A percentile compares a stretch with the other conserved stretches of the same genome.
These are phyloP conservation scores for Colletotrichum plurivorum DNA, from an alignment of 2,329 filamentous ascomycete species.

Conservation along the genomic window DNA sequence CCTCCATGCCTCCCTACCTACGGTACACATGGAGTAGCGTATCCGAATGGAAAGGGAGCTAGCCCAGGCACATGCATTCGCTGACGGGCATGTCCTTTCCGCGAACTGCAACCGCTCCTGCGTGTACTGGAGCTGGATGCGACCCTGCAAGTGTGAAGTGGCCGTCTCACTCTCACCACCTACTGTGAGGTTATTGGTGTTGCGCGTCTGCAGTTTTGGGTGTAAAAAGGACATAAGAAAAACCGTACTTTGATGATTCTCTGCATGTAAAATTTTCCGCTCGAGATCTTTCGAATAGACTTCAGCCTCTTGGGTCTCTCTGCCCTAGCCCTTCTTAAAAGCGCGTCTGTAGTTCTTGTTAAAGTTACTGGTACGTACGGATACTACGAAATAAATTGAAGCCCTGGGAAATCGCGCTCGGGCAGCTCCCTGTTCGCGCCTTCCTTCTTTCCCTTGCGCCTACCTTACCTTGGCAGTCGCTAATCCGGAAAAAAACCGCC, in stretches of 20 bases:
- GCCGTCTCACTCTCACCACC: neutral
- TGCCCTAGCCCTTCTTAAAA: no score
- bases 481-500: constrained; percentile 25
- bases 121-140: neutral
- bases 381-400: no score
- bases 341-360: no score
- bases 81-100: constrained; percentile 24
- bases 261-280: no score
- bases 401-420: constrained; percentile 22
- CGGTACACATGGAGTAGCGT: no score
- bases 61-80: constrained; percentile 39
- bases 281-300: no score
- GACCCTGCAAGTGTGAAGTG: constrained; percentile 11
- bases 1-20: no score
- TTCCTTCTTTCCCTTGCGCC: constrained; percentile 9
- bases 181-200: neutral
- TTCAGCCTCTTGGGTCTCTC: no score
- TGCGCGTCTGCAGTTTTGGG: neutral
- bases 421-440: constrained; percentile 18
- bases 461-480: constrained; percentile 9
- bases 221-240: no score
- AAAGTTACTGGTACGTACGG: no score
- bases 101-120: constrained; percentile 7
- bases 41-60: neutral
- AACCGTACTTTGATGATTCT: no score